Percentiles rank a stretch among this genome's conserved stretches.
Evolutionary conservation across 1,284 basidiomycete species (phyloP).

Genomic region (Meira nashicola): DNA sequence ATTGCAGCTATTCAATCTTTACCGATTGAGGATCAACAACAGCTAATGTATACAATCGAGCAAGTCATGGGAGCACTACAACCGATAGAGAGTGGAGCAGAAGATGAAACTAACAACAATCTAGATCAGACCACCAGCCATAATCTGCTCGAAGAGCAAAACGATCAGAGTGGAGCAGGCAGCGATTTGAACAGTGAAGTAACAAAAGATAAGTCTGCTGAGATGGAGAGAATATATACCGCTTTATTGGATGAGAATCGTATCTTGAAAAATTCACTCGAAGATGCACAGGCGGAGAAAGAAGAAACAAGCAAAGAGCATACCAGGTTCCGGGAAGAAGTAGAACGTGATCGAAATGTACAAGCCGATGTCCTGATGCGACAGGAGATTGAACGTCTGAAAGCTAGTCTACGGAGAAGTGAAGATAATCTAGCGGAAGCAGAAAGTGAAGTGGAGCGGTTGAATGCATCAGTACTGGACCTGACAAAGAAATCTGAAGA

Average conservation of each 20-base stretch:
- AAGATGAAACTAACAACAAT: conserved; percentile 5
- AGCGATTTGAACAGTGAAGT: conserved; percentile 16
- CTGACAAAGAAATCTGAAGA: conserved; percentile 62
- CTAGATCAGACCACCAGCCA: neutral
- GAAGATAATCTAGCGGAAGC: conserved; percentile 41
- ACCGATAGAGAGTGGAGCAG: conserved; percentile 16
- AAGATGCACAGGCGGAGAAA: conserved; percentile 33
- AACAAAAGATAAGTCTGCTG: conserved; percentile 52
- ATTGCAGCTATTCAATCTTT: conserved; percentile 77
- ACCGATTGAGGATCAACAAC: conserved; percentile 71
- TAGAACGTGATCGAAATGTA: conserved; percentile 29
- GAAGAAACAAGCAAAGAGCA: conserved; percentile 22
- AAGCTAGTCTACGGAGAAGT: conserved; percentile 32
- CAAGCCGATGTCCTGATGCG: conserved; percentile 34
- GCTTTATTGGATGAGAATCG: conserved; percentile 71
- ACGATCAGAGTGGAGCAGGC: neutral
- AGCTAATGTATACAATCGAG: conserved; percentile 66
- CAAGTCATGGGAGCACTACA: conserved; percentile 25
- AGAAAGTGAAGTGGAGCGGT: conserved; percentile 35
- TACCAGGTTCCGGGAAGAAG: conserved; percentile 23
- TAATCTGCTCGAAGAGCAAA: neutral
- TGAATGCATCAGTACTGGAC: conserved; percentile 21
- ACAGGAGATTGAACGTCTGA: conserved; percentile 38
- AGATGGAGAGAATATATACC: conserved; percentile 70
- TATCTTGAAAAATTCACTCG: conserved; percentile 62